Percentiles rank a stretch among this genome's conserved stretches.
Conservation (phyloP, 2,329 filamentous ascomycete genomes). For the Colletotrichum abscissum region DNA sequence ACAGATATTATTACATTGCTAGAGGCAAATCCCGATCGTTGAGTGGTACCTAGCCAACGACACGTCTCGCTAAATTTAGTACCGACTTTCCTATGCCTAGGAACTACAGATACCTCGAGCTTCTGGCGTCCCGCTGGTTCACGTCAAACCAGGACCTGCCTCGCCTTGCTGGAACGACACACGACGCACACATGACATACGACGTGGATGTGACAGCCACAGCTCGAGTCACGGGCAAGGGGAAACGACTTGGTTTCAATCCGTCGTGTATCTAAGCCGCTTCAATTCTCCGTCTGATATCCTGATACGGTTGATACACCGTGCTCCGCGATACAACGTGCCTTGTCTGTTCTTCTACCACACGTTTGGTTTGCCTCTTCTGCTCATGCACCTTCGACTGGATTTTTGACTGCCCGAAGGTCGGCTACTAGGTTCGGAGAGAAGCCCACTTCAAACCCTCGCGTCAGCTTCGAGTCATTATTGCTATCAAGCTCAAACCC, state of each 20-base stretch:
- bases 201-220: slow-evolving; percentile 16
- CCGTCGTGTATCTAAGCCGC: slow-evolving; percentile 16
- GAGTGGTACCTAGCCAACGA: background rate
- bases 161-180: background rate
- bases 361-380: background rate
- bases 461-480: background rate
- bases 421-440: background rate
- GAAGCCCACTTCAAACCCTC: background rate
- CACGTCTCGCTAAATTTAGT: background rate
- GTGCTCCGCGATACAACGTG: background rate
- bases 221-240: slow-evolving; percentile 5
- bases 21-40: background rate
- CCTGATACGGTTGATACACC: slow-evolving; percentile 1
- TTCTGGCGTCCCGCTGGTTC: background rate
- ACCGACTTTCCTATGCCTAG: background rate
- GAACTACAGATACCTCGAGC: background rate
- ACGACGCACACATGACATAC: background rate
- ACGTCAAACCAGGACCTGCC: background rate
- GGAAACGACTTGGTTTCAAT: slow-evolving; percentile 16
- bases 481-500: background rate
- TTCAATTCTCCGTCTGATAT: slow-evolving; percentile 10
- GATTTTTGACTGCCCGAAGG: background rate
- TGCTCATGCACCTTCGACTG: background rate
- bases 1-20: background rate
- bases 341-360: background rate